phyloP scores from a whole-genome alignment of 208 protist genomes.

The Leishmania martiniquensis region DNA sequence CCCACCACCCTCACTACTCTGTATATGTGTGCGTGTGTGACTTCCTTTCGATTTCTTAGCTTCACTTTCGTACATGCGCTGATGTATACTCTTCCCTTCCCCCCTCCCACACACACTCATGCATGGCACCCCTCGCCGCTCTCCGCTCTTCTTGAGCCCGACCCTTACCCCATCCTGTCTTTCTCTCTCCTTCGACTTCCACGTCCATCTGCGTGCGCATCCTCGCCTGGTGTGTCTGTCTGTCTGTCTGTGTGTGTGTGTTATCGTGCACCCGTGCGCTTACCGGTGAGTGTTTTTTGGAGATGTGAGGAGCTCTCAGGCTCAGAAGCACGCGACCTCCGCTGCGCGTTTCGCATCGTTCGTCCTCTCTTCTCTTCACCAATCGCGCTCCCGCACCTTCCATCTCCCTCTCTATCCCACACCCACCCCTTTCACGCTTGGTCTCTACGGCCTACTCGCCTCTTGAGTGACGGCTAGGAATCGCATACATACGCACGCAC shows the following conservation, averaged over 20 bases:
- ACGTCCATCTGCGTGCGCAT: neutral
- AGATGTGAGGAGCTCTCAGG: neutral
- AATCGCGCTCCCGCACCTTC: neutral
- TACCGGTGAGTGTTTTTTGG: neutral
- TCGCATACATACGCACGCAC: neutral
- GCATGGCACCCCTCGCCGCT: no score
- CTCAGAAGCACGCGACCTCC: neutral
- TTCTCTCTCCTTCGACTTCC: neutral
- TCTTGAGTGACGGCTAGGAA: neutral
- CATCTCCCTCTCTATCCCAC: neutral
- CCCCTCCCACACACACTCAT: neutral
- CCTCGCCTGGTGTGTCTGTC: neutral
- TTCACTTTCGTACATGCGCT: neutral
- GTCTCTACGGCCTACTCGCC: neutral
- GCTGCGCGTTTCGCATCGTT: no score
- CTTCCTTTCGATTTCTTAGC: neutral
- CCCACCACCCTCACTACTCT: neutral
- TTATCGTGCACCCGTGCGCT: neutral
- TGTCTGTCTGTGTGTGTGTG: neutral
- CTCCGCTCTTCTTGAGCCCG: no score
- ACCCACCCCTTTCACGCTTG: neutral
- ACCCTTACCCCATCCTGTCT: no score
- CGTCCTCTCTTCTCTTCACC: neutral
- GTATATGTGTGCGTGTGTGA: neutral
- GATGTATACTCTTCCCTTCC: neutral